Percentiles rank a stretch among this genome's conserved stretches.
Evolutionary conservation across 2,329 filamentous ascomycete species (phyloP).

Genomic region (Lizonia empirigonia): DNA sequence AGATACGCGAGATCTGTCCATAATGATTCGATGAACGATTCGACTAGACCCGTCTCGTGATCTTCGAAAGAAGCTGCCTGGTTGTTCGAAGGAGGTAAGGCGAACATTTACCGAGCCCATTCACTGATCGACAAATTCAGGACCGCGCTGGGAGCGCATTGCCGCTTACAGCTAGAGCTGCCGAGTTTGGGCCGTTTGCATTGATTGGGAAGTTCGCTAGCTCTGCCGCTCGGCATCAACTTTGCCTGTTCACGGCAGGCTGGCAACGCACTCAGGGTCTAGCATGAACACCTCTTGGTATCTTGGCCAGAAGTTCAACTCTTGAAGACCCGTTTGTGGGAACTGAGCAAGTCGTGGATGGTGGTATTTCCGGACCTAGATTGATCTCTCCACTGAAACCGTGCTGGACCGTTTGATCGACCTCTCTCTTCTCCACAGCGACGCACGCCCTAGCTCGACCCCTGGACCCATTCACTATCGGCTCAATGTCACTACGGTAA

Average conservation of each 20-base stretch:
- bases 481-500: neutral
- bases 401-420: slow-evolving; percentile 6
- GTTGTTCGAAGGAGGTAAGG: slow-evolving; percentile 25
- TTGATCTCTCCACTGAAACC: neutral
- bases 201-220: neutral
- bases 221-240: slow-evolving; percentile 2
- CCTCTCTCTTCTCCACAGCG: slow-evolving; percentile 11
- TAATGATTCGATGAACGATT: neutral
- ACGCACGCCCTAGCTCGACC: neutral
- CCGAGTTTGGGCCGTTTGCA: slow-evolving; percentile 1
- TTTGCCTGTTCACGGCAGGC: neutral
- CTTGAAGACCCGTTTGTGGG: neutral
- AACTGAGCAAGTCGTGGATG: slow-evolving; percentile 2
- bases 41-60: neutral
- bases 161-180: slow-evolving; percentile 21
- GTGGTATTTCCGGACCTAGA: neutral
- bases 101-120: slow-evolving; percentile 20
- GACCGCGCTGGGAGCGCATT: slow-evolving; percentile 18
- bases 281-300: neutral
- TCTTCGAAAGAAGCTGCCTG: neutral
- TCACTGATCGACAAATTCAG: slow-evolving; percentile 12
- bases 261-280: slow-evolving; percentile 10
- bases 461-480: slow-evolving; percentile 2
- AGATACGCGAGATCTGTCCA: neutral
- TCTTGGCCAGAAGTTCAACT: neutral